A percentile compares a stretch with the other conserved stretches of the same genome.
Evolutionary conservation across 1,284 basidiomycete species (phyloP).

Genomic region (Chalciporus sp.): DNA sequence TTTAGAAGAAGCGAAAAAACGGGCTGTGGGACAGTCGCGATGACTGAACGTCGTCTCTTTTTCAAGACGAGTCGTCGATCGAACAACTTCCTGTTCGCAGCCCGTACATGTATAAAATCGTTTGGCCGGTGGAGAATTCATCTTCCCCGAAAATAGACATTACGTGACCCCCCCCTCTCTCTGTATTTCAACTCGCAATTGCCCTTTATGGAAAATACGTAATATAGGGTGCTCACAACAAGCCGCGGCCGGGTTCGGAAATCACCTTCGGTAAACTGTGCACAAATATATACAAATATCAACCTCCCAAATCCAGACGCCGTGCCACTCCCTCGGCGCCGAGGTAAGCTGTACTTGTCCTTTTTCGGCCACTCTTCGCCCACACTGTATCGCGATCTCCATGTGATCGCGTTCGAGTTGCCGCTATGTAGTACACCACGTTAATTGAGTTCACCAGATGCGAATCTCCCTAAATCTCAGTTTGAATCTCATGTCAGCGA

Average conservation of each 20-base stretch:
- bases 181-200: slow-evolving; percentile 39
- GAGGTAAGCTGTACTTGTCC: slow-evolving; percentile 33
- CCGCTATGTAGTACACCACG: slow-evolving; percentile 35
- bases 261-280: slow-evolving; percentile 42
- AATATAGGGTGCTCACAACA: slow-evolving; percentile 37
- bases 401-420: slow-evolving; percentile 37
- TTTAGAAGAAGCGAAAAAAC: slow-evolving; percentile 18
- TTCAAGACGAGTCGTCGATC: slow-evolving; percentile 34
- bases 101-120: slow-evolving; percentile 39
- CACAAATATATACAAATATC: slow-evolving; percentile 29
- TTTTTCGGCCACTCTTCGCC: slow-evolving; percentile 28
- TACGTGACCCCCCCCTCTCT: slow-evolving; percentile 34
- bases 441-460: slow-evolving; percentile 20
- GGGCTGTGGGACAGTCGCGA: neutral
- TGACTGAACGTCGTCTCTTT: slow-evolving; percentile 3
- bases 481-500: slow-evolving; percentile 37
- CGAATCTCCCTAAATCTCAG: slow-evolving; percentile 35
- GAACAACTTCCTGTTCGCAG: slow-evolving; percentile 19
- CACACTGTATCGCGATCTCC: slow-evolving; percentile 36
- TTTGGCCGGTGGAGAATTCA: slow-evolving; percentile 43
- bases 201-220: slow-evolving; percentile 33
- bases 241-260: slow-evolving; percentile 41
- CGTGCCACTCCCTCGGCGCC: slow-evolving; percentile 41
- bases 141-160: slow-evolving; percentile 39
- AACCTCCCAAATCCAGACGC: slow-evolving; percentile 21